phyloP scores from a whole-genome alignment of 2,329 filamentous ascomycete species.

The Ophiostoma populinum region DNA sequence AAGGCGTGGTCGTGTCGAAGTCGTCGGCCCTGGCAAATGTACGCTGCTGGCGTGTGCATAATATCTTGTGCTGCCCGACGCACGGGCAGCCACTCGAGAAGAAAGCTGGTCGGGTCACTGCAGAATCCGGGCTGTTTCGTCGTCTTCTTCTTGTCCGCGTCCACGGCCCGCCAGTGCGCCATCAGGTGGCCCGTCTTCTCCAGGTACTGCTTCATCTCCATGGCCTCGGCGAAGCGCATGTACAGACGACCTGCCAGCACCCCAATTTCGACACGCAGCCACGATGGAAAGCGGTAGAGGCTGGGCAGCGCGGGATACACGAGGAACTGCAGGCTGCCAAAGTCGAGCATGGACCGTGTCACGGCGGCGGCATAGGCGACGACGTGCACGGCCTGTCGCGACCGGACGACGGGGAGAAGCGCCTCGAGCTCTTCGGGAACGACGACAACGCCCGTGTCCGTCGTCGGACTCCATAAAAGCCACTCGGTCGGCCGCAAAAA shows the following conservation, averaged over 20 bases:
- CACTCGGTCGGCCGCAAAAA: slow-evolving; percentile 36
- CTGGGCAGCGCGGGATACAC: slow-evolving; percentile 28
- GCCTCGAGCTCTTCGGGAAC: slow-evolving; percentile 46
- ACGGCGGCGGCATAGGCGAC: slow-evolving; percentile 39
- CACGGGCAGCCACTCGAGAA: slow-evolving; percentile 39
- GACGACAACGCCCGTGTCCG: slow-evolving; percentile 34
- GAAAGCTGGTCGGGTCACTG: slow-evolving; percentile 24
- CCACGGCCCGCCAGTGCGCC: too few species aligned
- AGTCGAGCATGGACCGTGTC: slow-evolving; percentile 40
- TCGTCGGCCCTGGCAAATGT: slow-evolving; percentile 32
- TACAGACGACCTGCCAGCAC: slow-evolving; percentile 45
- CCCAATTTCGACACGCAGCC: slow-evolving; percentile 41
- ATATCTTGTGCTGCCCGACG: slow-evolving; percentile 39
- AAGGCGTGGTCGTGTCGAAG: slow-evolving; percentile 32
- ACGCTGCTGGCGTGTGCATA: slow-evolving; percentile 39
- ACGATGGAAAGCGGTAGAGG: slow-evolving; percentile 25
- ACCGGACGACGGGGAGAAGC: slow-evolving; percentile 28
- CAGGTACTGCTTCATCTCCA: slow-evolving; percentile 17
- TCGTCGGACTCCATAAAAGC: slow-evolving; percentile 36
- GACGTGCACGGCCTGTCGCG: slow-evolving; percentile 16
- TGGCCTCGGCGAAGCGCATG: slow-evolving; percentile 31
- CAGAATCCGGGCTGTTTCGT: slow-evolving; percentile 10
- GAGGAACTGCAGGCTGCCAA: slow-evolving; percentile 37
- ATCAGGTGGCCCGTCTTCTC: slow-evolving; percentile 9
- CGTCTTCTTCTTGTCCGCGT: background rate